Evolutionary conservation across 495 filamentous ascomycete species (phyloP).

Genomic region (Penicillium daleae): DNA sequence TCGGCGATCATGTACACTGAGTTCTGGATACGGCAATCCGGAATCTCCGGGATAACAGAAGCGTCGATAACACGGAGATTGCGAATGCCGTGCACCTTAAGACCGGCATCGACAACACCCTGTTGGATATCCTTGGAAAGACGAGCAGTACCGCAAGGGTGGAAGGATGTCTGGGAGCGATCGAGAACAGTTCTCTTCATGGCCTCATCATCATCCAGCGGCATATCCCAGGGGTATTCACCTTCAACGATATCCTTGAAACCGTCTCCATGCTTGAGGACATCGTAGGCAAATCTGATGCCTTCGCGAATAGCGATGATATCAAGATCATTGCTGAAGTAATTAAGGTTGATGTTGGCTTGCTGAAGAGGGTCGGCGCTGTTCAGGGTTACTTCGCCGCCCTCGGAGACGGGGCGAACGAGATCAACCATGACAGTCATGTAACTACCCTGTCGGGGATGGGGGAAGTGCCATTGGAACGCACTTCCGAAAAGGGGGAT

Average conservation of each 20-base stretch:
- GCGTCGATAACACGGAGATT: conserved; percentile 54
- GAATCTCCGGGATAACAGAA: conserved; percentile 39
- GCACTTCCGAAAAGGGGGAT: conserved; percentile 59
- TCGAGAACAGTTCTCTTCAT: conserved; percentile 60
- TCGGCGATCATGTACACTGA: conserved; percentile 62
- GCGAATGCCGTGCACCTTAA: conserved; percentile 56
- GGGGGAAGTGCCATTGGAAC: conserved; percentile 66
- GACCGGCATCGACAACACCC: conserved; percentile 55
- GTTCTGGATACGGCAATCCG: conserved; percentile 44
- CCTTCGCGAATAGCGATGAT: conserved; percentile 59
- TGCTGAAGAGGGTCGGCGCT: conserved; percentile 52
- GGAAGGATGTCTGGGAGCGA: conserved; percentile 59
- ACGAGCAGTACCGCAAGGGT: conserved; percentile 58
- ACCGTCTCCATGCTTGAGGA: conserved; percentile 55
- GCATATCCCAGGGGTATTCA: conserved; percentile 64
- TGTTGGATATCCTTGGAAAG: conserved; percentile 53
- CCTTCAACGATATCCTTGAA: conserved; percentile 57
- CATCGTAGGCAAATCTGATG: conserved; percentile 55
- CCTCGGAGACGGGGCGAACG: conserved; percentile 52
- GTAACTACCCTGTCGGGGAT: conserved; percentile 48
- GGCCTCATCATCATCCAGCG: conserved; percentile 51
- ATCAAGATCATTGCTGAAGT: conserved; percentile 57
- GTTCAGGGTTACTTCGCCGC: conserved; percentile 53
- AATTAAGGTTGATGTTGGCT: conserved; percentile 60
- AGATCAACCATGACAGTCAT: conserved; percentile 63